These are phyloP conservation scores for Neltuma alba DNA, from an alignment of 306 rosid species.

Conservation along the genomic window DNA sequence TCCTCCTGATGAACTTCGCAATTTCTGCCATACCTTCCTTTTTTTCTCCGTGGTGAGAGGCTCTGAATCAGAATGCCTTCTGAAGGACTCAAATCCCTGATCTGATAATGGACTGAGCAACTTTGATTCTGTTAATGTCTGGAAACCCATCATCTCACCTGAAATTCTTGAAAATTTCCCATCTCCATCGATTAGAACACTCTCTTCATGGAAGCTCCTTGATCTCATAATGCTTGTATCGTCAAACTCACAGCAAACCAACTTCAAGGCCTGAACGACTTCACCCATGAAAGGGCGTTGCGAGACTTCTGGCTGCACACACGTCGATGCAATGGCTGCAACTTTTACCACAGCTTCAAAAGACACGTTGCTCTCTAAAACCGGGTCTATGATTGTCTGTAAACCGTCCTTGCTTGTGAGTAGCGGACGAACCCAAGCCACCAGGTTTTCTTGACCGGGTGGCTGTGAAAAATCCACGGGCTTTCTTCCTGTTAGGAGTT, in stretches of 20 bases:
- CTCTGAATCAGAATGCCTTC: slow-evolving; percentile 77
- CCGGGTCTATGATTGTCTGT: slow-evolving; percentile 72
- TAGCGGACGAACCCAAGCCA: slow-evolving; percentile 89
- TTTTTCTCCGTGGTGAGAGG: slow-evolving; percentile 57
- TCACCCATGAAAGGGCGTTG: slow-evolving; percentile 99
- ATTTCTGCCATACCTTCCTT: slow-evolving; percentile 69
- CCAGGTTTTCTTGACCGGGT: slow-evolving; percentile 93
- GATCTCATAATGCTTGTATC: slow-evolving; percentile 56
- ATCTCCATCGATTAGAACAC: slow-evolving; percentile 37
- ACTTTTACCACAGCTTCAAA: slow-evolving; percentile 60
- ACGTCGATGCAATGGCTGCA: slow-evolving; percentile 98
- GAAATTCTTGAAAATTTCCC: slow-evolving; percentile 34
- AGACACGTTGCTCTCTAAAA: slow-evolving; percentile 53
- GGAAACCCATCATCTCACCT: slow-evolving; percentile 29
- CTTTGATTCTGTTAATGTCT: slow-evolving; percentile 55
- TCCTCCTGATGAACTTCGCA: slow-evolving; percentile 71
- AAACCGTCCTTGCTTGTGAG: slow-evolving; percentile 77
- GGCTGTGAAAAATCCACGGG: slow-evolving; percentile 95
- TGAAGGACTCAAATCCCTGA: slow-evolving; percentile 67
- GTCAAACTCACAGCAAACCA: slow-evolving; percentile 82
- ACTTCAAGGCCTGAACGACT: slow-evolving; percentile 95
- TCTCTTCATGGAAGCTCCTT: slow-evolving; percentile 53
- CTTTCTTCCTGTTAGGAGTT: slow-evolving; percentile 90
- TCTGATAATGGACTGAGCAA: slow-evolving; percentile 55
- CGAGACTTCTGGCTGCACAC: slow-evolving; percentile 93